Evolutionary conservation across 768 basidiomycete genomes (phyloP).

Genomic region (Pisolithus microcarpus): DNA sequence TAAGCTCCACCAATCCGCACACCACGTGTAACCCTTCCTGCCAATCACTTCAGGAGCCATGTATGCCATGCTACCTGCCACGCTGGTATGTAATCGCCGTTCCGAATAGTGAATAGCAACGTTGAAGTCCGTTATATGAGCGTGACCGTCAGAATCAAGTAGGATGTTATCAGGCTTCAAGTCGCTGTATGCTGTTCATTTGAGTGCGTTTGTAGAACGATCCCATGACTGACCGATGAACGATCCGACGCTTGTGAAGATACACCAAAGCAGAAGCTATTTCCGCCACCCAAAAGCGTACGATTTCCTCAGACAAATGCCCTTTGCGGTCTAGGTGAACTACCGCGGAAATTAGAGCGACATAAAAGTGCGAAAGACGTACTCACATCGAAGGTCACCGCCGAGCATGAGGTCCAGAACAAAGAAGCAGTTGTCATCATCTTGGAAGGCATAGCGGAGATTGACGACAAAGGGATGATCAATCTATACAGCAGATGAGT

Average conservation of each 20-base stretch:
- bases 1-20: slow-evolving; percentile 94
- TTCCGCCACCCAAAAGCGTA: slow-evolving; percentile 88
- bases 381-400: slow-evolving; percentile 85
- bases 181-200: slow-evolving; percentile 48
- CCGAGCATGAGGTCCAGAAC: slow-evolving; percentile 96
- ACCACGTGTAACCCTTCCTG: slow-evolving; percentile 88
- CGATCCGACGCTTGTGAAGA: slow-evolving; percentile 85
- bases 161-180: slow-evolving; percentile 97
- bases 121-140: slow-evolving; percentile 97
- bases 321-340: slow-evolving; percentile 78
- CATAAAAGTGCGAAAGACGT: background rate
- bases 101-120: slow-evolving; percentile 98
- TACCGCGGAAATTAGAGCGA: slow-evolving; percentile 23
- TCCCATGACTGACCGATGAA: slow-evolving; percentile 68
- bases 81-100: slow-evolving; percentile 78
- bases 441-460: slow-evolving; percentile 92
- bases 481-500: slow-evolving; percentile 40
- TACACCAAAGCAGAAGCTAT: slow-evolving; percentile 79
- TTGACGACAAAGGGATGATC: slow-evolving; percentile 89
- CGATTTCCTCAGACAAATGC: slow-evolving; percentile 59
- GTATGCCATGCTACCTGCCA: slow-evolving; percentile 98
- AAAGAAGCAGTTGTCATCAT: slow-evolving; percentile 97
- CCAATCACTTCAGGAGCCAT: slow-evolving; percentile 98
- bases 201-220: background rate
- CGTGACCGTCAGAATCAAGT: slow-evolving; percentile 88